Base-by-base conservation (phyloP, 306 rosid genomes). In the Cucurbita pepo region DNA sequence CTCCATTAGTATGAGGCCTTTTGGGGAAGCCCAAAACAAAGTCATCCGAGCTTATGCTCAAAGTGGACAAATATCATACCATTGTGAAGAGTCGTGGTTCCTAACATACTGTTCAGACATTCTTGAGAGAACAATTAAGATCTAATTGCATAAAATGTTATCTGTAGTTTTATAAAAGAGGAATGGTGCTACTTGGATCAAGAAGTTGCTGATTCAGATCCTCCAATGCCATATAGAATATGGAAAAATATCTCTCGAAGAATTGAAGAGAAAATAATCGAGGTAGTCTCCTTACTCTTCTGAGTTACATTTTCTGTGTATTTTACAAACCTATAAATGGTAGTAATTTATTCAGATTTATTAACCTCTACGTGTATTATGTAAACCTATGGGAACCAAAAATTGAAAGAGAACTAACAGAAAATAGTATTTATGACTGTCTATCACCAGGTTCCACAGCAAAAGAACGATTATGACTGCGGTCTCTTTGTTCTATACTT, bases 401-500 rank as follows among this genome's bases (percentile, higher is more conserved):
- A 58, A 54, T 54, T 19, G 30, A 54, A 54, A 12, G 58, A 8
- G 18, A 18, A 56, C 12, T 12, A 5, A 25, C 63, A 25, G 63
- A 25, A 30, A 57, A 25, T 13, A 30, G 41, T 57, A 25, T 25
- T 52, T 15, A 60, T 66, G 64, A 79, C 47, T 78, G 56, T 55
- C 41, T 76, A 21, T 44, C 44, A 75, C 76, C 91, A 94, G 99
- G 99, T 94, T 69, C 99, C 99, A 9, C 99, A 91, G 80, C 97
- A 94, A 80, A 86, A 82, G 85, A 94, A 94, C 55, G 97, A 91
- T 41, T 94, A 73, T 81, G 99, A 94, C 47, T 94, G 99, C 76
- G 99, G 99, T 76, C 89, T 89, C 56, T 94, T 94, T 75, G 99
- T 94, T 25, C 82, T 94, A 37, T 87, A 78, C 80, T 94, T 91